Conservation (phyloP, 345 rosid species). For the Salix dunnii region DNA sequence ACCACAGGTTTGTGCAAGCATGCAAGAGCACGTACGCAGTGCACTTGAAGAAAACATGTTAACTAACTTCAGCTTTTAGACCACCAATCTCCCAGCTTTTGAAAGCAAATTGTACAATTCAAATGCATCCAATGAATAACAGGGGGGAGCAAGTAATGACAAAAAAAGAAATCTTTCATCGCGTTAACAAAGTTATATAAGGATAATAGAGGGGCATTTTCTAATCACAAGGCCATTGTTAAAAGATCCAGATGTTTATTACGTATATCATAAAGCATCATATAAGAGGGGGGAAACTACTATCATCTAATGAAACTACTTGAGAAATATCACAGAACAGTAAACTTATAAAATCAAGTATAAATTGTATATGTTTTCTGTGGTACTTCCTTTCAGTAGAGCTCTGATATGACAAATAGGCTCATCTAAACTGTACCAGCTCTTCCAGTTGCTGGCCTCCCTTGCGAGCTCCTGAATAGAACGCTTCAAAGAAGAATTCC, state of each 20-base stretch:
- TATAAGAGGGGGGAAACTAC: not conserved
- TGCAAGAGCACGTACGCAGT: no score
- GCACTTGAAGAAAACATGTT: no score
- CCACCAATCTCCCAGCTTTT: no score
- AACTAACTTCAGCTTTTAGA: no score
- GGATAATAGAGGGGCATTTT: no score
- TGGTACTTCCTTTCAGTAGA: not conserved
- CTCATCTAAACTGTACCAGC: not conserved
- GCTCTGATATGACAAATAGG: not conserved
- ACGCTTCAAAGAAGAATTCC: not conserved
- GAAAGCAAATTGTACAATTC: no score
- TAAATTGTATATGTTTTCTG: not conserved
- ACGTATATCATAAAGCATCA: not conserved
- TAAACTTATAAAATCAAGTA: not conserved
- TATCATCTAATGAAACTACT: not conserved
- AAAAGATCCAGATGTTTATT: not conserved
- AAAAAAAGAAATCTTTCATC: not conserved
- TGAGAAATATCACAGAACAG: not conserved
- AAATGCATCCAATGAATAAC: no score
- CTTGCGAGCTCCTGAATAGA: not conserved
- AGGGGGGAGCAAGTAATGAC: not conserved
- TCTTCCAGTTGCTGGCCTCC: not conserved
- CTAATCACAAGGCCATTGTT: not conserved
- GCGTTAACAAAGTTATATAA: not conserved
- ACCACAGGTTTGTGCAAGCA: no score